Evolutionary conservation across 257 asterid genomes (phyloP), one percentile per base, ranked within the genome.

Genomic region (Penstemon davidsonii): DNA sequence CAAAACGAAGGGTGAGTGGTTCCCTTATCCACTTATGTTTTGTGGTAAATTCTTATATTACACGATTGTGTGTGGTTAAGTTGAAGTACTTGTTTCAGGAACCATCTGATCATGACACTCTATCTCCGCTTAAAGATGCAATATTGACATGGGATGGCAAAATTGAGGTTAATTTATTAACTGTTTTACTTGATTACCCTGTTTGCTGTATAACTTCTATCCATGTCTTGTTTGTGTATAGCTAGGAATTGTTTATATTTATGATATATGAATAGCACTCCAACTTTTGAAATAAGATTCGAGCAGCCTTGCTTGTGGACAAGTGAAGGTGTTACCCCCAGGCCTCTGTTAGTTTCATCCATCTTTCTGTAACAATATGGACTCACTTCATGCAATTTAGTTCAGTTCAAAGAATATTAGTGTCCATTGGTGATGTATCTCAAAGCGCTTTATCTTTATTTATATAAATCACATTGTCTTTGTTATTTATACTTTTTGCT

Each of bases 1-100:
- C 72, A 72, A 63, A 64, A 68, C 66, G 61, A 40, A 82, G 67
- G 83, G 96, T 90, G 66, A 58, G 72, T 75, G 61, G 8, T 47
- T 40, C 4, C n/a, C 59, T 71, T 59, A 39, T 46, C 58, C 50
- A 25, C 45, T 37, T 69, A 38, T 11, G 1, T 55, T n/a, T 43
- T 5, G 55, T 36, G 41, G 12, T 60, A 38, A 64, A 62, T 64
- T 50, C 71, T 55, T 49, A 4, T 51, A 33, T 40, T 47, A 25
- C 57, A 8, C 25, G 39, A 67, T 47, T 18, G 52, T 52, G 60
- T 59, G 12, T 60, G 67, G 68, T 67, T 13, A 64, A 60, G 50
- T 55, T 61, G 60, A 36, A 44, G 7, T 67, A 41, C 36, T 65
- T 76, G 60, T 63, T 65, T 79, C 79, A 80, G 86, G 78, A 74